Evolutionary conservation across 768 basidiomycete species (phyloP), one percentile per base, ranked within the genome.

Genomic region (Mycena sanguinolenta): DNA sequence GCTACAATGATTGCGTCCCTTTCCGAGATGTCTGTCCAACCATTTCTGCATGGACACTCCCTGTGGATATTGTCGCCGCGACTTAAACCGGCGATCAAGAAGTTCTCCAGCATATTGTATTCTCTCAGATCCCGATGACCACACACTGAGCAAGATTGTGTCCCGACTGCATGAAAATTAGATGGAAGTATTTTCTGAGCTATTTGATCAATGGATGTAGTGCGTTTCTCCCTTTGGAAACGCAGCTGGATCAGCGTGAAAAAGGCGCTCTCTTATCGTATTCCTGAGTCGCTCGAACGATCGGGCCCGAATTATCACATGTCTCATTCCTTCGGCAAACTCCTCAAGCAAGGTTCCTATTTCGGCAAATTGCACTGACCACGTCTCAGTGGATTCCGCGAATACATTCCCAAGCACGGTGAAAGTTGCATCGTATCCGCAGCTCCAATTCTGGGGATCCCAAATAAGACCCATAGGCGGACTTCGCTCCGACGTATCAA

Each of bases 391-490:
- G 9, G 17, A 54, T 1, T n/a, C n/a, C n/a, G 25, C 5, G 13
- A 23, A 52, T 4, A 52, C 13, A 17, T 54, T 32, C 1, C 28
- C 28, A 0, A 54, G 17, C 19, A 54, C 32, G 0, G 53, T 30
- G 53, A 54, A 32, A 1, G 53, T 54, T 6, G 58, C 38, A 27
- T 60, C 58, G 19, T 60, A 60, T 4, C 58, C 58, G 19, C 58
- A 60, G 17, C 58, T 60, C 4, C 30, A 60, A 16, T 46, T 32
- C 6, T 6, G 2, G 23, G 27, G n/a, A 16, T 60, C 58, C 58
- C 58, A 60, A 10, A 60, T 30, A 0, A 60, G 14, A 0, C 58
- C 58, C 4, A 44, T 2, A 5, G 58, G 25, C 32, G 10, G 10
- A 34, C 32, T 5, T 13, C 16, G 42, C 23, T 13, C 4, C 4